Evolutionary conservation across 441 rosid genomes (phyloP).

Genomic region (Manihot esculenta): DNA sequence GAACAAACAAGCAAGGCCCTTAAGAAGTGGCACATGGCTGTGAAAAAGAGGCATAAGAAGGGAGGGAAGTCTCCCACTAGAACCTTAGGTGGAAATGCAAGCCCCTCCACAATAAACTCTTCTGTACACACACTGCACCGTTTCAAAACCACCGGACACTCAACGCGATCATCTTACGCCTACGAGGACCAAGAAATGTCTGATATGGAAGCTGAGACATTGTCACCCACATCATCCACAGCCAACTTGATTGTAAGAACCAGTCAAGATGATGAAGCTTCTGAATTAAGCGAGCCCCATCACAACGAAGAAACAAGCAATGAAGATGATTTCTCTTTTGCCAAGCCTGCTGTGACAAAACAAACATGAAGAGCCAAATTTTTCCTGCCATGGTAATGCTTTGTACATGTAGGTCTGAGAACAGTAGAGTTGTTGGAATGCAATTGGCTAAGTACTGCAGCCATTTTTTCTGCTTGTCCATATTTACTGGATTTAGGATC

Average conservation of each 20-base stretch:
- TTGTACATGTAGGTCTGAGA: background rate
- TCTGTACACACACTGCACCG: constrained; percentile 51
- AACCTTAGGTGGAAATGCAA: constrained; percentile 49
- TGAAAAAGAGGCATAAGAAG: constrained; percentile 51
- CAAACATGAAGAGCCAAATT: constrained; percentile 9
- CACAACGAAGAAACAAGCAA: constrained; percentile 23
- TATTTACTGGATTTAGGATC: no score
- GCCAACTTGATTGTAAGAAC: constrained; percentile 37
- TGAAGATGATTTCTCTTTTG: constrained; percentile 50
- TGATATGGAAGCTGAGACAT: constrained; percentile 57
- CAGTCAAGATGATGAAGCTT: constrained; percentile 31
- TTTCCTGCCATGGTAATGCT: background rate
- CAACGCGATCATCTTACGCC: constrained; percentile 33
- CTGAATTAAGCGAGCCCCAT: constrained; percentile 29
- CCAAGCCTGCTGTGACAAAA: constrained; percentile 30
- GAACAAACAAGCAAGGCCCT: constrained; percentile 90
- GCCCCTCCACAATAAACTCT: constrained; percentile 39
- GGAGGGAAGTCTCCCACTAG: constrained; percentile 48
- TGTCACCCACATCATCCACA: constrained; percentile 45
- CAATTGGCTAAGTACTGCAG: background rate
- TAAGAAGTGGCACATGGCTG: constrained; percentile 84
- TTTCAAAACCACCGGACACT: constrained; percentile 80
- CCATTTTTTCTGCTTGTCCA: no score
- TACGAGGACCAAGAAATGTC: constrained; percentile 56
- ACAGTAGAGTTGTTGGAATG: background rate